Percentiles rank a stretch among this genome's conserved stretches.
Conservation (phyloP, 169 alveolate genomes). For the Perkinsus olseni region DNA sequence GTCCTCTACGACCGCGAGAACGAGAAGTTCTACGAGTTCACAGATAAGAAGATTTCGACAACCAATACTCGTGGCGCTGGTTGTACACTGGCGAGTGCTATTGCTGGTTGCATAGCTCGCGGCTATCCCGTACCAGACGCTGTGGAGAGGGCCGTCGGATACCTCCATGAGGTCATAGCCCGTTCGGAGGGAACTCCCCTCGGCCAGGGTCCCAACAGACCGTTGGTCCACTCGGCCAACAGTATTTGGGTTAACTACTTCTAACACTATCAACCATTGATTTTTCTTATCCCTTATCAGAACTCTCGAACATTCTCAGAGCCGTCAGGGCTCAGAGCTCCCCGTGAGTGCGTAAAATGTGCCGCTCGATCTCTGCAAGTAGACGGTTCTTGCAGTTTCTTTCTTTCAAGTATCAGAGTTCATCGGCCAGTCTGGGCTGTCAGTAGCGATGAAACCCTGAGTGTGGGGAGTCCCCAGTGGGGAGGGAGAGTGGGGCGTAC, state of each 20-base stretch:
- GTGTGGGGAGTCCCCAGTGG: too few species aligned
- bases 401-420: too few species aligned
- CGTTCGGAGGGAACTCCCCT: neutral
- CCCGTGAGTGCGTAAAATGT: too few species aligned
- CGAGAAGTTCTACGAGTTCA: neutral
- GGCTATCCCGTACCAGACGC: neutral
- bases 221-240: neutral
- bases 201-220: neutral
- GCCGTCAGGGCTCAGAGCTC: too few species aligned
- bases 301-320: too few species aligned
- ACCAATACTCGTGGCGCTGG: neutral
- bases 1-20: neutral
- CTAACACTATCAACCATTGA: too few species aligned
- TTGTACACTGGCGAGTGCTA: conserved; percentile 1
- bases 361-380: too few species aligned
- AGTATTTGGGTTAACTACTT: neutral
- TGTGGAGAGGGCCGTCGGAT: neutral
- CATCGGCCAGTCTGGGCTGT: too few species aligned
- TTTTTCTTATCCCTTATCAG: too few species aligned
- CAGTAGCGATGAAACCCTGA: too few species aligned
- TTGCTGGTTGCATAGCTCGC: neutral
- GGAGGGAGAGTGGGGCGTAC: too few species aligned
- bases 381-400: too few species aligned
- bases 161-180: neutral
- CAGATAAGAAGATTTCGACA: neutral